Percentiles rank a stretch among this genome's conserved stretches.
Evolutionary conservation across 2,329 filamentous ascomycete genomes (phyloP).

Genomic region (Colletotrichum sp.): DNA sequence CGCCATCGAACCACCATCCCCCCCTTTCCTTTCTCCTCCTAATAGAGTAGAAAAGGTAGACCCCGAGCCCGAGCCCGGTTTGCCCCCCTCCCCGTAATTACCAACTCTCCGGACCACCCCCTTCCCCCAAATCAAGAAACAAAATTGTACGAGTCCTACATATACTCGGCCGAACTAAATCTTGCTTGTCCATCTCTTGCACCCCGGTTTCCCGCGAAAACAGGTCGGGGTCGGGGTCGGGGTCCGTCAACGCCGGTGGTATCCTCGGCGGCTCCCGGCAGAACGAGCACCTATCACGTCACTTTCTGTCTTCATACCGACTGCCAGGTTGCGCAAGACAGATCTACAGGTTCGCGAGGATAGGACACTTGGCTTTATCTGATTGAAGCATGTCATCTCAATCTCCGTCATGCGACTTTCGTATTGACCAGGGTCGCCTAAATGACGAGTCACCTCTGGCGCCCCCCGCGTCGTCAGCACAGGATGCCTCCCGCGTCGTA

Average conservation of each 20-base stretch:
- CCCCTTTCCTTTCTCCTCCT: neutral
- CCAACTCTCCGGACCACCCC: neutral
- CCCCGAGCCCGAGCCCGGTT: neutral
- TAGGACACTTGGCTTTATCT: neutral
- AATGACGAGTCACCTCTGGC: neutral
- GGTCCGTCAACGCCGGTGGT: neutral
- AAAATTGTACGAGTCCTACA: neutral
- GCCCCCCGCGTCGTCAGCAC: neutral
- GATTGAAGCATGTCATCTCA: neutral
- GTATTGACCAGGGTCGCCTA: neutral
- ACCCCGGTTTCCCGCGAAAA: neutral
- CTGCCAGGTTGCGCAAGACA: neutral
- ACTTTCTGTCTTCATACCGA: neutral
- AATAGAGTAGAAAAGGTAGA: neutral
- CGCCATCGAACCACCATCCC: neutral
- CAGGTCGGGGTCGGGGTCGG: neutral
- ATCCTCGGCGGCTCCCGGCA: neutral
- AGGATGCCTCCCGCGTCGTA: neutral
- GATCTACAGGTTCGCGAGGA: neutral
- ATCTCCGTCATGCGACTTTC: neutral
- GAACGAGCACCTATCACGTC: neutral
- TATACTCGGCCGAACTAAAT: neutral
- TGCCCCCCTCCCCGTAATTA: neutral
- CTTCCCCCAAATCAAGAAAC: neutral
- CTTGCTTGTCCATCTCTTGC: neutral